These are phyloP conservation scores for Puccinia novopanici DNA, from an alignment of 1,284 basidiomycete species.

Conservation along the genomic window DNA sequence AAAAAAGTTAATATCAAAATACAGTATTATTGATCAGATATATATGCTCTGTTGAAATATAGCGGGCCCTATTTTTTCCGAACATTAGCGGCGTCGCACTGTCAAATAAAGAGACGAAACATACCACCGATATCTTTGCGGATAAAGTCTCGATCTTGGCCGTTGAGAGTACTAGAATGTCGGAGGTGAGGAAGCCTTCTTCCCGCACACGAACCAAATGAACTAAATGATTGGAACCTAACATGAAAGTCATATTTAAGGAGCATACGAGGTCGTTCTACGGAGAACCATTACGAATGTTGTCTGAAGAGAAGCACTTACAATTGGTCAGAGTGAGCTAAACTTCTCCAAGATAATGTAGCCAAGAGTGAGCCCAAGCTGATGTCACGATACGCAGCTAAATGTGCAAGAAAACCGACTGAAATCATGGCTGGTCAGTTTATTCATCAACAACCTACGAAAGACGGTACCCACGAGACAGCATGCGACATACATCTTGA, in stretches of 20 bases:
- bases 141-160: conserved; percentile 46
- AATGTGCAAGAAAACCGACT: conserved; percentile 49
- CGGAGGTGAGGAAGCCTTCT: conserved; percentile 26
- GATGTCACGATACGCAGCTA: not conserved
- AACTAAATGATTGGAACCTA: not conserved
- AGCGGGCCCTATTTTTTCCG: conserved; percentile 50
- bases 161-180: conserved; percentile 51
- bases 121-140: conserved; percentile 47
- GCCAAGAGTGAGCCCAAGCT: not conserved
- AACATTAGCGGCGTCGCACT: conserved; percentile 42
- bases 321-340: conserved; percentile 40
- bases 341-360: not conserved
- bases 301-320: conserved; percentile 34
- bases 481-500: conserved; percentile 31
- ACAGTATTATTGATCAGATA: not conserved
- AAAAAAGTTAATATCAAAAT: not conserved
- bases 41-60: not conserved
- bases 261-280: conserved; percentile 49
- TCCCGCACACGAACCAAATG: too few relatives aligned
- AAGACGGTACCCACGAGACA: conserved; percentile 30
- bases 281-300: conserved; percentile 29
- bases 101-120: conserved; percentile 35
- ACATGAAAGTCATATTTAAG: not conserved
- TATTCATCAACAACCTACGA: conserved; percentile 49
- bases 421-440: conserved; percentile 49